Evolutionary conservation across 805 yeast genomes (phyloP), one percentile per base, ranked within the genome.

Genomic region (Clavispora asparagi): DNA sequence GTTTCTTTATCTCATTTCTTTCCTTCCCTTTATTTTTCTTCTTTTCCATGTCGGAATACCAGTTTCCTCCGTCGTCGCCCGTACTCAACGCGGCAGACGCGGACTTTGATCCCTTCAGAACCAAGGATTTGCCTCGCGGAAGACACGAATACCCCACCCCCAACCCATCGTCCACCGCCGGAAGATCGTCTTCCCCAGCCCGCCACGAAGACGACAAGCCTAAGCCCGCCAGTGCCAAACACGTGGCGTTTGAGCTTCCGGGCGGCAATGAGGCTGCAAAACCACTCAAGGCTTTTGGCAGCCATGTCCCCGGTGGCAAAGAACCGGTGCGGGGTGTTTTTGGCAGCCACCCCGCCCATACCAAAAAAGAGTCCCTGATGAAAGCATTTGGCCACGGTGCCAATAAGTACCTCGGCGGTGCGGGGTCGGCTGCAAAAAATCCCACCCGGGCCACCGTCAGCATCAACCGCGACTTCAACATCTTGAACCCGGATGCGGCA

Each of bases 91-190:
- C 54, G 39, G 62, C 55, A 29, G 61, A 58, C 42, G 46, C 39
- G n/a, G 48, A 47, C 28, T 42, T 36, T 8, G 58, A 53, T 37
- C 53, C 51, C 4, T 48, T 51, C 41, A 47, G 45, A 32, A 14
- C 17, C 28, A 44, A 45, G 9, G 46, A 32, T 27, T 26, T 33
- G 31, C 55, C 46, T 29, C 29, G 56, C 6, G 64, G 55, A 39
- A 56, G 62, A 31, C 47, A 49, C 23, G 70, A 70, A 9, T 82
- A 81, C 55, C 87, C 88, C 11, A 84, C 90, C 1, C 92, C 92
- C 17, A 78, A 81, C 53, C 90, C 92, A 0, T 83, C 89, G 2
- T 72, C 77, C 1, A 58, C 73, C 9, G 40, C 60, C 25, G 73
- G 71, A 11, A 57, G 76, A 40, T 68, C 74, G 4, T 71, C 76